These are phyloP conservation scores for Heteromeles arbutifolia DNA, from an alignment of 306 rosid genomes.

Conservation along the genomic window DNA sequence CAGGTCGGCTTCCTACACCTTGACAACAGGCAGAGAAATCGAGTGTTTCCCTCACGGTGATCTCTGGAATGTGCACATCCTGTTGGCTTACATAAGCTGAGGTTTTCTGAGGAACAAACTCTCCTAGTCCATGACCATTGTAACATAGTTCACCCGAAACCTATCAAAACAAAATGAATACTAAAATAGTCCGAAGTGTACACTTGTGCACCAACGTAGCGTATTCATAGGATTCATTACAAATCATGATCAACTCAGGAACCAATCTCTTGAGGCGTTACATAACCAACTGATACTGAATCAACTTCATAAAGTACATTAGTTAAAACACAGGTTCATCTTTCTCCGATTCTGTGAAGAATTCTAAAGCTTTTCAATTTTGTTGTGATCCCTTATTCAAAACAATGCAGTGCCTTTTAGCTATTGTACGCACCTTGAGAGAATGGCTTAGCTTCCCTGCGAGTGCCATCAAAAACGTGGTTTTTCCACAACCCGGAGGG, in stretches of 20 bases:
- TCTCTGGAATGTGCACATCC: slow-evolving; percentile 65
- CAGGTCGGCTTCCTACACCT: slow-evolving; percentile 56
- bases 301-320: too few relatives aligned
- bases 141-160: slow-evolving; percentile 44
- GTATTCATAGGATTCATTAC: too few relatives aligned
- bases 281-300: too few relatives aligned
- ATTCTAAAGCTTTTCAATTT: too few relatives aligned
- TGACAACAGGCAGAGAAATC: slow-evolving; percentile 70
- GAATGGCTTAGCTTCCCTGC: slow-evolving; percentile 35
- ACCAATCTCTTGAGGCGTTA: too few relatives aligned
- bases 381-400: too few relatives aligned
- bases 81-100: slow-evolving; percentile 70
- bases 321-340: too few relatives aligned
- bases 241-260: too few relatives aligned
- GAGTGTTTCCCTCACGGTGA: slow-evolving; percentile 76
- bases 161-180: slow-evolving; percentile 19
- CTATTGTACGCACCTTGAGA: slow-evolving; percentile 25
- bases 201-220: neutral
- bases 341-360: too few relatives aligned
- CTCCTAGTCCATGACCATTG: slow-evolving; percentile 49
- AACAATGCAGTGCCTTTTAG: neutral
- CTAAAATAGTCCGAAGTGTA: neutral
- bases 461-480: slow-evolving; percentile 37
- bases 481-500: slow-evolving; percentile 48
- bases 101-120: slow-evolving; percentile 60